Evolutionary conservation across 139 green algal genomes (phyloP), one percentile per base, ranked within the genome.

Genomic region (Chlamydomonas schloesseri): DNA sequence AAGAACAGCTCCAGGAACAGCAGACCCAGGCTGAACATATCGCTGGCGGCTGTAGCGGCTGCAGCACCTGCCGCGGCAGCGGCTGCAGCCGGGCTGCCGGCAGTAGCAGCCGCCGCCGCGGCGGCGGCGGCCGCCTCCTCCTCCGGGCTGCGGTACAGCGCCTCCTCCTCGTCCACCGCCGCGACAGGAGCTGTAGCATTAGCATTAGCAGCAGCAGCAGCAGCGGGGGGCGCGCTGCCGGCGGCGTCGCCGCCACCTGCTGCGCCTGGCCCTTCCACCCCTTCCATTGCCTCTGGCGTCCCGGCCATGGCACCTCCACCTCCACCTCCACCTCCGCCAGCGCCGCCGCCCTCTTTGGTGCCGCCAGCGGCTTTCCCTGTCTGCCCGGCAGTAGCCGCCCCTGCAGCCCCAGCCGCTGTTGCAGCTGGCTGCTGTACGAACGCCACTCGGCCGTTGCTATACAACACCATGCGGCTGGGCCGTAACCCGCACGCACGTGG

Each of bases 1-100:
- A 90, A 87, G 69, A 95, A 89, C 55, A 97, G 87, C 86, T 96
- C 94, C 29, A 96, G 90, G 72, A 97, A 91, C 42, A 97, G 94
- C 69, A 97, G 57, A 24, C 93, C 93, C 58, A 95, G 70, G 28
- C 47, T 80, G 70, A 90, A 96, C 57, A 93, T 84, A 84, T 94
- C 89, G 9, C 71, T 85, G 42, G 42, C 42, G 42, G 42, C 42
- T 50, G 42, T 50, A 50, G 42, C n/a, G n/a, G n/a, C n/a, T n/a
- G n/a, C 42, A 50, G 42, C 42, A 8, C 58, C 33, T 3, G 69
- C 31, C 46, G 53, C 75, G 42, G 74, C 36, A 33, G 55, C 53
- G 50, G 71, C 46, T 5, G 82, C 85, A 1, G 53, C 69, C 33
- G 42, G 8, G 6, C 42, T n/a, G n/a, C n/a, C n/a, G n/a, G n/a